Evolutionary conservation across 495 filamentous ascomycete species (phyloP).

Genomic region (Polyplosphaeria fusca): DNA sequence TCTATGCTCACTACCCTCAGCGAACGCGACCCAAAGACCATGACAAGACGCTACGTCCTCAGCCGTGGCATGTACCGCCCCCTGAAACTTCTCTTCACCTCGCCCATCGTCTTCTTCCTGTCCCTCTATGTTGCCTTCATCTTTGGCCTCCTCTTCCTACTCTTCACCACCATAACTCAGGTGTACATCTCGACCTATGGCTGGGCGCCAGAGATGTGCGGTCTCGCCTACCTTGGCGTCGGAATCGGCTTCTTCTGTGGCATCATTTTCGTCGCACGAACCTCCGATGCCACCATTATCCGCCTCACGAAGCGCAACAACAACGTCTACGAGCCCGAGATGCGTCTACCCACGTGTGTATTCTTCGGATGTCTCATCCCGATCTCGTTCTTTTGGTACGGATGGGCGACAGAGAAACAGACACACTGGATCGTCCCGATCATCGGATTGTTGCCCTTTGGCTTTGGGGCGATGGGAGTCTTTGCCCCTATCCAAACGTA

Average conservation of each 20-base stretch:
- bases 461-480: constrained; percentile 50
- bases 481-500: constrained; percentile 38
- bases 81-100: constrained; percentile 29
- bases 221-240: constrained; percentile 29
- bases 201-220: constrained; percentile 26
- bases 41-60: constrained; percentile 5
- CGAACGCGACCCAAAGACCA: not conserved
- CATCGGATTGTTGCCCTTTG: constrained; percentile 54
- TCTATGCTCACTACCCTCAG: no score
- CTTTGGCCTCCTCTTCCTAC: constrained; percentile 32
- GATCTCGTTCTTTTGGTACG: constrained; percentile 34
- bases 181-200: constrained; percentile 30
- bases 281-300: constrained; percentile 26
- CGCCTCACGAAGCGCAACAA: constrained; percentile 25
- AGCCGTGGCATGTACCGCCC: constrained; percentile 26
- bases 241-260: constrained; percentile 26
- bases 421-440: constrained; percentile 49
- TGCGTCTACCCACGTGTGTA: constrained; percentile 29
- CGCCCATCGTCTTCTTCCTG: constrained; percentile 32
- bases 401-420: constrained; percentile 27
- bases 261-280: constrained; percentile 22
- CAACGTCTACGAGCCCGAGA: constrained; percentile 33
- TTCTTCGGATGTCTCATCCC: constrained; percentile 30
- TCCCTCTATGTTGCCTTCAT: constrained; percentile 30
- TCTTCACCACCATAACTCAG: constrained; percentile 33